Evolutionary conservation across 805 yeast genomes (phyloP), one percentile per base, ranked within the genome.

Genomic region (Lachancea cidri): DNA sequence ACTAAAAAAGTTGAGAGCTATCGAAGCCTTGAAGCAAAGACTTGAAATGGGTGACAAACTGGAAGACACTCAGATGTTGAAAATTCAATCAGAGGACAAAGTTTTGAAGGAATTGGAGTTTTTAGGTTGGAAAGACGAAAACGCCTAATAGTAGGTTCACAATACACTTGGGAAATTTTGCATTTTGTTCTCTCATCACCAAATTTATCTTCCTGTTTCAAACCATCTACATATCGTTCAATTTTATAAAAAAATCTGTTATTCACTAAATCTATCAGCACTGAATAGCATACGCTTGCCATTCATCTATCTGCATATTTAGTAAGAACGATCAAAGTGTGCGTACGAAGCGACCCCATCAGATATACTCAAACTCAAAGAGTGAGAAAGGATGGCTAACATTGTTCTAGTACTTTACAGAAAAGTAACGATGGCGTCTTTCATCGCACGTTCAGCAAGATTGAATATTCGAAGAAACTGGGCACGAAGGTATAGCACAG

Each of bases 1-100:
- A 61, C 74, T 89, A 65, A 93, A 93, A 70, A 93, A 93, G 67
- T 74, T 91, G 48, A 77, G 98, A 58, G 97, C 98, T n/a, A 93
- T 93, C 53, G 95, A 89, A 64, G 80, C 79, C 40, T 74, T 93
- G 56, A 89, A 89, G 65, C 76, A 77, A 71, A 86, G 91, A 62
- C 88, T 86, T 66, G 84, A 83, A 6, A 71, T 69, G 42, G 95
- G 91, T 37, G 96, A 88, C 48, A 72, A 79, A 46, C 74, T 93
- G 52, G 98, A 93, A 67, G 95, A 83, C 55, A 93, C 98, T 24
- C 99, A 93, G 70, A 69, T 86, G 32, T 72, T 86, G 60, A 93
- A 93, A 67, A 91, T 93, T 51, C 74, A 79, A 47, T 87, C 95
- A 37, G 99, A 93, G 68, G 79, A 71, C 20, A 81, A 81, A 41